Percentiles rank a stretch among this genome's conserved stretches.
phyloP scores from a whole-genome alignment of 805 yeast species.

The Cephaloascus albidus region DNA sequence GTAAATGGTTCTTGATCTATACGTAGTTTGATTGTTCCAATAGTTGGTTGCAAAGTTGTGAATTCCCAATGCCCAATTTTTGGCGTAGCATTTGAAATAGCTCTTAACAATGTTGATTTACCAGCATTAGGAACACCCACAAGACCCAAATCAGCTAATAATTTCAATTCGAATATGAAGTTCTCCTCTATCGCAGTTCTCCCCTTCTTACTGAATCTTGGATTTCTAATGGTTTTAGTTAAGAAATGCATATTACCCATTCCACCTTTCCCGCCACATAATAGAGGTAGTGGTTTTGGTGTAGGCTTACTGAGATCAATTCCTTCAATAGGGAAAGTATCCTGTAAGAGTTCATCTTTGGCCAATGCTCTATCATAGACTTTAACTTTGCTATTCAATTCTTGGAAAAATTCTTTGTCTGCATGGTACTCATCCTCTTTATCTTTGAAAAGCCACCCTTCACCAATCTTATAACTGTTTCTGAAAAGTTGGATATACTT shows the following conservation, averaged over 20 bases:
- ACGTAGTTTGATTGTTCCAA: constrained; percentile 74
- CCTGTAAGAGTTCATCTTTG: constrained; percentile 49
- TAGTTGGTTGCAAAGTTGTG: constrained; percentile 85
- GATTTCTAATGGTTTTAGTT: constrained; percentile 77
- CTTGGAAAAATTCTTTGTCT: constrained; percentile 55
- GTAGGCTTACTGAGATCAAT: constrained; percentile 59
- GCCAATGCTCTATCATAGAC: constrained; percentile 53
- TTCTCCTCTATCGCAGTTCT: constrained; percentile 55
- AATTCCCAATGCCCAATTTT: constrained; percentile 95
- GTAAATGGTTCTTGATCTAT: constrained; percentile 67
- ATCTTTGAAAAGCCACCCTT: constrained; percentile 86
- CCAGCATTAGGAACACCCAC: constrained; percentile 98
- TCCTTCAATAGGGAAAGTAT: constrained; percentile 75
- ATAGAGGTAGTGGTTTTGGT: constrained; percentile 54
- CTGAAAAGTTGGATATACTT: constrained; percentile 52
- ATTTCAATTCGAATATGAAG: constrained; percentile 75
- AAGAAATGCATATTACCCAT: constrained; percentile 94
- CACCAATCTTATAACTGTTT: constrained; percentile 53
- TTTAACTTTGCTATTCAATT: constrained; percentile 53
- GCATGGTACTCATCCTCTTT: constrained; percentile 63
- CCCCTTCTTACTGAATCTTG: constrained; percentile 80
- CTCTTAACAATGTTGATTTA: constrained; percentile 78
- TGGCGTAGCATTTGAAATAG: constrained; percentile 85
- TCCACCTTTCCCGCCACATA: constrained; percentile 90
- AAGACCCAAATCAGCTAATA: constrained; percentile 86